Conservation (phyloP, 345 rosid genomes). For the Raphanus raphanistrum region DNA sequence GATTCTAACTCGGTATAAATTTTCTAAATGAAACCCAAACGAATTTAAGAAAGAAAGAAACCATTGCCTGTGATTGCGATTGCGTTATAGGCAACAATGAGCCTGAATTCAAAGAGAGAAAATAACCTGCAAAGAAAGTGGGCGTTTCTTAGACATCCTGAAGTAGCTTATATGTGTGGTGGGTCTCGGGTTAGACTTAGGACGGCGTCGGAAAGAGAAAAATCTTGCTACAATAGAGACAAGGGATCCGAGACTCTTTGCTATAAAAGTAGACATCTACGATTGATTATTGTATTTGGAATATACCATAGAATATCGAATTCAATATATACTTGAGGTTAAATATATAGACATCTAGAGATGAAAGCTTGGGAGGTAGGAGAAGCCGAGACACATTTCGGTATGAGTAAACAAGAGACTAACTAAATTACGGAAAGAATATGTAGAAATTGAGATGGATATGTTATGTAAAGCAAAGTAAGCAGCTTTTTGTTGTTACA, state of each 20-base stretch:
- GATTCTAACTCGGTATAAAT: neutral
- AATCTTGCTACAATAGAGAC: slow-evolving; percentile 30
- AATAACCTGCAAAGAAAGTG: slow-evolving; percentile 87
- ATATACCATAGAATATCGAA: slow-evolving; percentile 2
- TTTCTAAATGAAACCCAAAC: neutral
- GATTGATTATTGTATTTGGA: neutral
- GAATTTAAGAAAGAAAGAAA: neutral
- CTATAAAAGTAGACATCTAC: slow-evolving; percentile 33
- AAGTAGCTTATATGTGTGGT: slow-evolving; percentile 37
- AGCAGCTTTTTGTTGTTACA: slow-evolving; percentile 27
- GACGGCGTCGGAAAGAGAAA: slow-evolving; percentile 22
- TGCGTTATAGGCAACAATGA: neutral
- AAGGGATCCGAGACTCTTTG: slow-evolving; percentile 27
- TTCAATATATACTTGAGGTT: neutral
- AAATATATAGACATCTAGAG: neutral
- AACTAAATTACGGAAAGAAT: slow-evolving; percentile 32
- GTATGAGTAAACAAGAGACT: slow-evolving; percentile 24
- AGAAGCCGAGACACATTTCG: slow-evolving; percentile 27
- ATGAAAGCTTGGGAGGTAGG: slow-evolving; percentile 30
- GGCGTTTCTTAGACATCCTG: slow-evolving; percentile 72
- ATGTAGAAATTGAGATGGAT: slow-evolving; percentile 18
- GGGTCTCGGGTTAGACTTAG: neutral
- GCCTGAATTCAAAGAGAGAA: neutral
- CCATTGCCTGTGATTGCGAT: neutral
- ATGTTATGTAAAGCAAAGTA: slow-evolving; percentile 31